These are phyloP conservation scores for Aspergillus transmontanensis DNA, from an alignment of 2,329 filamentous ascomycete species.

Conservation along the genomic window DNA sequence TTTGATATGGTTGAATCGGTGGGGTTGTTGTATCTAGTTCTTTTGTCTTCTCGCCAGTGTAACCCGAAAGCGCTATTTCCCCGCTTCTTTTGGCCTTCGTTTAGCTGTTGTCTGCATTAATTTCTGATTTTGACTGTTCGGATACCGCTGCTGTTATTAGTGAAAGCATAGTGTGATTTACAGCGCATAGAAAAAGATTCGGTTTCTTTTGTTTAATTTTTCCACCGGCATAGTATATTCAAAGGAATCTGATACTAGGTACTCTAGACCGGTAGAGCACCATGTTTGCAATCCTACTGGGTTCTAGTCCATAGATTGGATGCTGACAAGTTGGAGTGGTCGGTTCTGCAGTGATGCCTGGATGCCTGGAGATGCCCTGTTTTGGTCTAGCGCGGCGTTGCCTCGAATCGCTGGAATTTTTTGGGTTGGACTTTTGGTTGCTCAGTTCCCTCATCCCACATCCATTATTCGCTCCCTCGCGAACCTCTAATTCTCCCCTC, in stretches of 20 bases:
- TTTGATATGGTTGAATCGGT: not conserved
- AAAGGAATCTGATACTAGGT: not conserved
- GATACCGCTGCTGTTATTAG: slow-evolving; percentile 29
- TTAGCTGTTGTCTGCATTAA: slow-evolving; percentile 4
- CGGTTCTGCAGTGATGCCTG: slow-evolving; percentile 6
- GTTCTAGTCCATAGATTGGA: not conserved
- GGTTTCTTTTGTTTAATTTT: not conserved
- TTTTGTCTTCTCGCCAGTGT: slow-evolving; percentile 5
- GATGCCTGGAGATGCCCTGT: slow-evolving; percentile 15
- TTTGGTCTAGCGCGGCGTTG: slow-evolving; percentile 22
- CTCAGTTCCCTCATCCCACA: slow-evolving; percentile 11
- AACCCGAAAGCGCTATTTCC: slow-evolving; percentile 1
- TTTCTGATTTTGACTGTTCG: slow-evolving; percentile 21
- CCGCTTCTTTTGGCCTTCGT: not conserved
- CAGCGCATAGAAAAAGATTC: slow-evolving; percentile 3
- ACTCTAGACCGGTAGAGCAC: not conserved
- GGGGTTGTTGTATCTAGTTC: slow-evolving; percentile 1
- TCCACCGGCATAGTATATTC: not conserved
- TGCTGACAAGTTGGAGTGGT: not conserved
- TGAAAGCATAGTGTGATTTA: slow-evolving; percentile 11
- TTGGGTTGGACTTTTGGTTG: slow-evolving; percentile 11
- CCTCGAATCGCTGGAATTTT: slow-evolving; percentile 19
- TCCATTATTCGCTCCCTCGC: slow-evolving; percentile 5
- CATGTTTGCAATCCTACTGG: not conserved
- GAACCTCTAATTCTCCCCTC: slow-evolving; percentile 3